Percentiles rank a stretch among this genome's conserved stretches.
Evolutionary conservation across 2,329 filamentous ascomycete species (phyloP).

Genomic region (Blumeria hordei): DNA sequence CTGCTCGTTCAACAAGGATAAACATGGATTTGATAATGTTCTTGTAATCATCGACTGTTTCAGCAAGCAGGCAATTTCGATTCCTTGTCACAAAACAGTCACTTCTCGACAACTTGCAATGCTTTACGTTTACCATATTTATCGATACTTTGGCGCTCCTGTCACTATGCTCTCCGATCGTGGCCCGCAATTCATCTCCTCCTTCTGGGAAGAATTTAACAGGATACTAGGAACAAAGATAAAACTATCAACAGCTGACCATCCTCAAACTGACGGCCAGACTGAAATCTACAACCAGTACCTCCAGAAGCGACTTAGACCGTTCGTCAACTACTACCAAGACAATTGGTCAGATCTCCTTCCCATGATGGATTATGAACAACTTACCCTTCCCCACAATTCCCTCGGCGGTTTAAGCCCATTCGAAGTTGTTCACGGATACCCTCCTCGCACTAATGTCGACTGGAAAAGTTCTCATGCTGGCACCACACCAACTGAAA

Average conservation of each 20-base stretch:
- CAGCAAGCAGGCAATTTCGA: not conserved
- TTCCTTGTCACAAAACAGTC: not conserved
- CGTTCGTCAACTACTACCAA: not conserved
- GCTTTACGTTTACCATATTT: no score
- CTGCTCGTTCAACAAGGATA: not conserved
- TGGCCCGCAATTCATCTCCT: not conserved
- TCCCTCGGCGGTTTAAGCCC: not conserved
- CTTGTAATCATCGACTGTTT: not conserved
- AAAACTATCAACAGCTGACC: not conserved
- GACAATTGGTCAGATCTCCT: not conserved
- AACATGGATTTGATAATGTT: not conserved
- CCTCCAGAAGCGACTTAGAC: no score
- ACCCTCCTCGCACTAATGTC: not conserved
- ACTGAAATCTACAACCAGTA: no score
- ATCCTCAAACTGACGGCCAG: not conserved
- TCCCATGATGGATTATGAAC: not conserved
- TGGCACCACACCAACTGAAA: not conserved
- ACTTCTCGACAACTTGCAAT: no score
- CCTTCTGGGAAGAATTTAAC: not conserved
- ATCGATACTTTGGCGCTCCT: no score
- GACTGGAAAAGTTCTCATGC: not conserved
- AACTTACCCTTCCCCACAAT: not conserved
- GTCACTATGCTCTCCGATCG: not conserved
- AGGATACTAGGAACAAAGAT: not conserved
- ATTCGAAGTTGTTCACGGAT: not conserved